Evolutionary conservation across 176 grass and related monocot genomes (phyloP).

Genomic region (Triticum monococcum): DNA sequence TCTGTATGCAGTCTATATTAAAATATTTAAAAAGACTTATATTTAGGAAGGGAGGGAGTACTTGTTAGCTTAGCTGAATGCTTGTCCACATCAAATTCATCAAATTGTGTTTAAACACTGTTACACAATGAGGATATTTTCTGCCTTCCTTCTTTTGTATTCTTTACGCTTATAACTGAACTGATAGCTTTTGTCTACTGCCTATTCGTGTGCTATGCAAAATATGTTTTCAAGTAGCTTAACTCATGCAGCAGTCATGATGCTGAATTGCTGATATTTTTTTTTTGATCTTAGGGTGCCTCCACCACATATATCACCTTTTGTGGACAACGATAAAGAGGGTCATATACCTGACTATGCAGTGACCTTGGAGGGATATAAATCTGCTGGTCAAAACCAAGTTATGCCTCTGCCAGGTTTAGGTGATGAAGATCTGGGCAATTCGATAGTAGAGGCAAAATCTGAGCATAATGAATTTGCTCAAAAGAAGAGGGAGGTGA

Average conservation of each 20-base stretch:
- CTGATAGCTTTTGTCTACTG: too few relatives aligned
- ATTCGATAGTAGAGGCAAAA: constrained; percentile 54
- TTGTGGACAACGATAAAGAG: constrained; percentile 95
- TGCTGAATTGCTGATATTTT: background rate
- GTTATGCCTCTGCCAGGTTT: constrained; percentile 89
- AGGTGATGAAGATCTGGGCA: constrained; percentile 65
- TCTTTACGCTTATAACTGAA: too few relatives aligned
- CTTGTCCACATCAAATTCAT: too few relatives aligned
- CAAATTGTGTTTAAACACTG: too few relatives aligned
- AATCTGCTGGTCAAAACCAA: constrained; percentile 66
- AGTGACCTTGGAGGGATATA: constrained; percentile 74
- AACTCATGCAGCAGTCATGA: background rate
- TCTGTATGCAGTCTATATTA: too few relatives aligned
- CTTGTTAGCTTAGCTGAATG: too few relatives aligned
- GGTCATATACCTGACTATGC: constrained; percentile 96
- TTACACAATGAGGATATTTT: too few relatives aligned
- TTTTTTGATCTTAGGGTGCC: constrained; percentile 61
- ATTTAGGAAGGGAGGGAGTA: too few relatives aligned
- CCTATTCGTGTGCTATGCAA: background rate
- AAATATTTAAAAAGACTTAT: too few relatives aligned
- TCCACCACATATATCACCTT: constrained; percentile 96
- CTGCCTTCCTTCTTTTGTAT: too few relatives aligned
- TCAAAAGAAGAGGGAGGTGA: constrained; percentile 76
- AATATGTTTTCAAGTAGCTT: background rate
- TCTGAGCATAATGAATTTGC: constrained; percentile 62